Evolutionary conservation across 2,329 filamentous ascomycete species (phyloP).

Genomic region (Penicillium sp.): DNA sequence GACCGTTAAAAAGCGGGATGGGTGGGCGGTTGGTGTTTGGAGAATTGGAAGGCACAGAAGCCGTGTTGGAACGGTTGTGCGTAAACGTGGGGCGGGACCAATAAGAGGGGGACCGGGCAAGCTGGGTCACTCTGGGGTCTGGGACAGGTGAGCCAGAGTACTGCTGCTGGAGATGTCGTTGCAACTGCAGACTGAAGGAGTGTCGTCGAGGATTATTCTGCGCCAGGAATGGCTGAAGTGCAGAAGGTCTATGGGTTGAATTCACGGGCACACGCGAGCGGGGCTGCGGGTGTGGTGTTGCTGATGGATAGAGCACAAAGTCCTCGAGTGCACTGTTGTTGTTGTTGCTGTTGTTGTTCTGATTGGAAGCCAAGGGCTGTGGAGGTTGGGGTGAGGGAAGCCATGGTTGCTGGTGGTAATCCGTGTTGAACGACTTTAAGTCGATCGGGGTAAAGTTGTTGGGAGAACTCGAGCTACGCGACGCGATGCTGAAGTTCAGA

Average conservation of each 20-base stretch:
- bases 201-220: constrained; percentile 30
- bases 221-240: constrained; percentile 29
- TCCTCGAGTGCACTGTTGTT: constrained; percentile 32
- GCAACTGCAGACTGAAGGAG: constrained; percentile 31
- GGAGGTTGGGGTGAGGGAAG: constrained; percentile 38
- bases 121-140: constrained; percentile 35
- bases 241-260: constrained; percentile 32
- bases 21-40: constrained; percentile 31
- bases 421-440: constrained; percentile 43
- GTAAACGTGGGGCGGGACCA: constrained; percentile 30
- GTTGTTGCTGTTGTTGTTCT: constrained; percentile 28
- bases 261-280: constrained; percentile 31
- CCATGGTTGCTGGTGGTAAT: constrained; percentile 42
- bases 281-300: constrained; percentile 25
- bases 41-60: constrained; percentile 34
- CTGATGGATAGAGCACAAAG: constrained; percentile 39
- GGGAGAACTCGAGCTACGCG: constrained; percentile 38
- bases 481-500: constrained; percentile 40
- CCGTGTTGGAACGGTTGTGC: constrained; percentile 29
- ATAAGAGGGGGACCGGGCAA: constrained; percentile 34
- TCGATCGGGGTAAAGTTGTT: constrained; percentile 35
- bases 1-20: constrained; percentile 33
- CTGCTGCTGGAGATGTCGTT: constrained; percentile 28
- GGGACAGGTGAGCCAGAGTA: constrained; percentile 30
- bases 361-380: constrained; percentile 37